Conservation (phyloP, 2,329 filamentous ascomycete genomes). For the Colletotrichum tofieldiae region DNA sequence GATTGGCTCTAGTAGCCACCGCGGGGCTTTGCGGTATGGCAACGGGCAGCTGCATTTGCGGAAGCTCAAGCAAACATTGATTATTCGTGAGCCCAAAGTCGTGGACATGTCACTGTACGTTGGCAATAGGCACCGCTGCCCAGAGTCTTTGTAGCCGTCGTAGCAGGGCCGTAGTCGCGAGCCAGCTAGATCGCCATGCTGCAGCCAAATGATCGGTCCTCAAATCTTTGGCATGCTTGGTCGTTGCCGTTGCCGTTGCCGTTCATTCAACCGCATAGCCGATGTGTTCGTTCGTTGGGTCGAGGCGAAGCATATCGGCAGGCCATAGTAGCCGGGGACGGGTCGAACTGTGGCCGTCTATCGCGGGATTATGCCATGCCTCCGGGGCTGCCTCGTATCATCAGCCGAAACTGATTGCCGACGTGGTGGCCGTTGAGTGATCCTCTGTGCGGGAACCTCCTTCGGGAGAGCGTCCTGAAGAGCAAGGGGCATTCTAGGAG, state of each 20-base stretch:
- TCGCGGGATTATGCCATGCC: not conserved
- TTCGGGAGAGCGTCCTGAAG: not conserved
- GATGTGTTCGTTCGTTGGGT: not conserved
- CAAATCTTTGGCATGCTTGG: not conserved
- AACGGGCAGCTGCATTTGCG: slow-evolving; percentile 24
- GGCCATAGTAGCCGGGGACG: too few species aligned
- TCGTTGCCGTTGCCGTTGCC: not conserved
- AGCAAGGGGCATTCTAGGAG: not conserved
- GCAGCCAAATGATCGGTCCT: too few species aligned
- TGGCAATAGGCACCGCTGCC: not conserved
- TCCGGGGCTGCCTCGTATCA: not conserved
- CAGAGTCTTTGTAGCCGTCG: not conserved
- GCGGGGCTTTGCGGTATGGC: slow-evolving; percentile 16
- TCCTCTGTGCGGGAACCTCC: not conserved
- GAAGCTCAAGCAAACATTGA: not conserved
- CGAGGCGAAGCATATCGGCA: not conserved
- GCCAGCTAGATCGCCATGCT: not conserved
- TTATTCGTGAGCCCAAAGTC: slow-evolving; percentile 8
- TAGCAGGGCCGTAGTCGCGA: not conserved
- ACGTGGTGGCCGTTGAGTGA: not conserved
- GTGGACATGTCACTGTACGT: not conserved
- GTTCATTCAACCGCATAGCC: not conserved
- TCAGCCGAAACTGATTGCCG: not conserved
- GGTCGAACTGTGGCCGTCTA: not conserved
- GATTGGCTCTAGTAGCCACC: not conserved